phyloP scores from a whole-genome alignment of 1,284 basidiomycete species.

The Rhodotorula sp. region DNA sequence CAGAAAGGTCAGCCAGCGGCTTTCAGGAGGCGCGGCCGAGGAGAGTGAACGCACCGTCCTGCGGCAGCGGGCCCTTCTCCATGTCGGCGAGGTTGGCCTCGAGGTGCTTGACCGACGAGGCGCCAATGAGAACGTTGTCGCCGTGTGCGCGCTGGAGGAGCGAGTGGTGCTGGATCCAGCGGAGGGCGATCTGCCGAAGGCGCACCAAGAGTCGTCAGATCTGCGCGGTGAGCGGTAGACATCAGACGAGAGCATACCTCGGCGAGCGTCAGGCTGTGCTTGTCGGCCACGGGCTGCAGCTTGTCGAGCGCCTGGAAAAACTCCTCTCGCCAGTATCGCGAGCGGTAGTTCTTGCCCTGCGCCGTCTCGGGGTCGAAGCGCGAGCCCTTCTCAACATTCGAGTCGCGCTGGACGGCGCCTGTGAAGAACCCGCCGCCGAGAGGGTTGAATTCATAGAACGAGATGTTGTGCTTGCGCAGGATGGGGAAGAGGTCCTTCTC shows the following conservation, averaged over 20 bases:
- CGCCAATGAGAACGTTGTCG: constrained; percentile 59
- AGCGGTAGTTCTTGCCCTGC: constrained; percentile 48
- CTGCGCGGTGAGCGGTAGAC: background rate
- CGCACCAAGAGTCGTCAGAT: too few species aligned
- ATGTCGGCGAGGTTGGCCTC: constrained; percentile 59
- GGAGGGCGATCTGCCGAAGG: constrained; percentile 51
- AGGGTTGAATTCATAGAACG: constrained; percentile 59
- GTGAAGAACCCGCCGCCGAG: constrained; percentile 32
- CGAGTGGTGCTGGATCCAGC: constrained; percentile 61
- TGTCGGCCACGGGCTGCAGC: constrained; percentile 55
- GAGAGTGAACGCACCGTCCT: constrained; percentile 54
- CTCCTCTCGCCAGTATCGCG: constrained; percentile 51
- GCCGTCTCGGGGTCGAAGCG: constrained; percentile 54
- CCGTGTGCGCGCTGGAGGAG: constrained; percentile 54
- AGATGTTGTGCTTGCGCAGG: constrained; percentile 63
- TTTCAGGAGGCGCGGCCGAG: too few species aligned
- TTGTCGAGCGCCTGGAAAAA: constrained; percentile 57
- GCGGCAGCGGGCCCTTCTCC: constrained; percentile 59
- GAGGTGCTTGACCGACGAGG: constrained; percentile 58
- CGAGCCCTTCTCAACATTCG: constrained; percentile 53
- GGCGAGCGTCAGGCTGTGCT: constrained; percentile 56
- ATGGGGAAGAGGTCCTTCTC: constrained; percentile 66
- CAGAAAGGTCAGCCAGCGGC: constrained; percentile 50
- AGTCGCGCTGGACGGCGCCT: constrained; percentile 40
- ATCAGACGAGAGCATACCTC: constrained; percentile 50